Evolutionary conservation across 495 filamentous ascomycete genomes (phyloP), one percentile per base, ranked within the genome.

Genomic region (Neurospora sp.): DNA sequence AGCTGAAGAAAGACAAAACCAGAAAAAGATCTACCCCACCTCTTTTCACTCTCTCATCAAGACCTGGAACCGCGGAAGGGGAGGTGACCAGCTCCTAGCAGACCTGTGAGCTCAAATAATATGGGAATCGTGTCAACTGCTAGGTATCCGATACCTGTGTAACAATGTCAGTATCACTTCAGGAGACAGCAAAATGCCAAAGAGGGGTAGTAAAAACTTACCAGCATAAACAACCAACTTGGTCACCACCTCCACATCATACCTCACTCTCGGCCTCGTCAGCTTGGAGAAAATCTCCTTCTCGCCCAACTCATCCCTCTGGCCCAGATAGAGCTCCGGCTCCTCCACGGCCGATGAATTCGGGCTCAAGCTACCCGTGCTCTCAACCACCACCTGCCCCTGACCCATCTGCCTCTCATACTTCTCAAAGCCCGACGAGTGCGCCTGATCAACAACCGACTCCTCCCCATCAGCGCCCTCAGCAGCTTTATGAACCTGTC

Each of bases 181-280:
- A 37, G 35, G 35, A 37, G 35, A 37, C 31, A 35, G 31, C 31
- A 5, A 35, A 35, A 35, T 35, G 35, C 35, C 35, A 37, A 37
- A 37, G 35, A 7, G 66, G 40, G 69, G 10, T 12, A 72, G 31
- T 37, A 6, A 22, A 46, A 40, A 75, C 73, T 16, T 71, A 97
- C 95, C 96, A 73, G 90, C 86, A 86, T 99, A 99, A 48, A 99
- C 94, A 77, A 99, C 91, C 70, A 99, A 84, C 83, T 97, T 98
- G 20, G 96, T 98, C 53, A 98, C 89, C 27, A 99, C 95, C 79
- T 99, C 96, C 10, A 98, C 95, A 83, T 99, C 96, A 78, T 99
- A 99, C 74, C 94, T 87, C 39, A 97, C 94, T 70, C 96, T 89
- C 22, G 96, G 94, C 81, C 90, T 94, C 71, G 94, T 90, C 70